Evolutionary conservation across 345 rosid species (phyloP), one percentile per base, ranked within the genome.

Genomic region (Microthlaspi erraticum): DNA sequence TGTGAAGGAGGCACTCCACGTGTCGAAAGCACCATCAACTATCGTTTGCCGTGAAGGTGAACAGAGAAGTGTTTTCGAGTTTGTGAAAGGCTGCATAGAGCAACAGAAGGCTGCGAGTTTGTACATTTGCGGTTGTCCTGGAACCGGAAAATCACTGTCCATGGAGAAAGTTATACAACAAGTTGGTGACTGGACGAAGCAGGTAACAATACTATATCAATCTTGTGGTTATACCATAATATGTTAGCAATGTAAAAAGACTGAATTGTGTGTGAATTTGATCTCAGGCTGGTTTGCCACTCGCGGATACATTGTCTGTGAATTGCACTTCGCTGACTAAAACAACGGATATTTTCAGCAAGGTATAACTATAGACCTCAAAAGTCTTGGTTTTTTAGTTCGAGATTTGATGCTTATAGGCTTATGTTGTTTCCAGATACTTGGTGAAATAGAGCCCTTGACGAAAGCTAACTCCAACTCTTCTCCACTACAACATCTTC

Each of bases 131-230:
- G 98, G 97, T 42, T 86, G 90, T 42, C 97, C 94, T 0, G 98
- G 97, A 65, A 90, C 97, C 0, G 97, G 97, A 16, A 93, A 93
- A 51, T 84, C 97, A 0, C 59, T 93, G 64, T 86, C 96, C 2
- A 81, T 88, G 84, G 87, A 82, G 52, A 88, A 73, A 81, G 82
- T 90, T 49, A 77, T 79, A 54, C 81, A 77, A 33, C 78, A 58
- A 20, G 68, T 85, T 66, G 26, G 73, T 68, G 83, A 87, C 11
- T 90, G 92, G 96, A 66, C 86, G 7, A 77, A 68, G 51, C 76
- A 83, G 85, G 97, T 93, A n/a, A n/a, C n/a, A n/a, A n/a, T n/a
- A 26, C 29, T 23, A 23, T 23, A 76, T 6, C 52, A 31, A 5
- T 13, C 45, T 57, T 63, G 37, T 68, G 8, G 10, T 20, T 51